Evolutionary conservation across 106 monocot genomes (phyloP), one percentile per base, ranked within the genome.

Genomic region (Acorus calamus): DNA sequence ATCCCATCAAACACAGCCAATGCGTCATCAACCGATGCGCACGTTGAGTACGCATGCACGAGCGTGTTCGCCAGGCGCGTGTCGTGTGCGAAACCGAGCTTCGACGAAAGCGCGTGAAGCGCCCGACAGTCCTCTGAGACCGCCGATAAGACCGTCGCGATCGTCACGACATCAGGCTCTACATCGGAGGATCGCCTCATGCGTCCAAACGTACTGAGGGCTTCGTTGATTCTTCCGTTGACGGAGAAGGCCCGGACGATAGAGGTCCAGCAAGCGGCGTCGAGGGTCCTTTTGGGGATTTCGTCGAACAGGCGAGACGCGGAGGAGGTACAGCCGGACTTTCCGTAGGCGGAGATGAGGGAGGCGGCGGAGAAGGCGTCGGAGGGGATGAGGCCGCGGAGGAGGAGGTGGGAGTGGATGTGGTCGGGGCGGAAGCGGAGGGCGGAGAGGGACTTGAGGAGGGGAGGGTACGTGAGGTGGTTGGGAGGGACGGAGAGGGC

Each of bases 251-350:
- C 43, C 8, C 45, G 5, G 52, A 73, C 53, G 58, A 73, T 50
- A 2, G 52, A 42, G 4, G 73, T 66, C 66, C 66, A 66, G 52
- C 46, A 11, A 14, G 60, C 56, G 14, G 66, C 14, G 60, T 73
- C 66, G 13, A 59, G 53, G 4, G 5, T 42, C n/a, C 44, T 4
- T 5, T 14, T 50, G 49, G 66, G 66, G 44, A 73, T 53, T 59
- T 73, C 73, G 14, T 66, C 50, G 52, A 73, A 73, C 66, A 73
- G 14, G 46, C 42, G 50, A 60, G 50, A 10, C 45, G 73, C 51
- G 9, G 42, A 46, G 5, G 42, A 3, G n/a, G 64, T 47, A 7
- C 60, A 53, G 7, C 9, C 5, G 59, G 11, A 66, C 41, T 66
- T 66, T 8, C 73, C 66, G 52, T 66, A 73, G 47, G 58, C 52